phyloP scores from a whole-genome alignment of 768 basidiomycete genomes.

The Cyathus striatus region DNA sequence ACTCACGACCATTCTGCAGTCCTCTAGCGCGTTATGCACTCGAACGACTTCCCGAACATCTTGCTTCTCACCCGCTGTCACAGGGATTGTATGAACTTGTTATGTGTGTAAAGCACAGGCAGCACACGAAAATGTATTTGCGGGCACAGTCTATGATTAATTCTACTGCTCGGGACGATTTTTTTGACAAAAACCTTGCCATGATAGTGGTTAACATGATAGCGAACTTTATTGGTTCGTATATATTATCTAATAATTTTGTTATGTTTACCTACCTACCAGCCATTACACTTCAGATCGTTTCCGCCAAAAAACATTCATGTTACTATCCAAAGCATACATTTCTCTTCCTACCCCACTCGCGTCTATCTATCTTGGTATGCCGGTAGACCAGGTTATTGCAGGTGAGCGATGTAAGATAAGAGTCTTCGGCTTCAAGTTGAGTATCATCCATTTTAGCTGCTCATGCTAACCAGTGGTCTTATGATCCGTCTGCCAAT shows the following conservation, averaged over 20 bases:
- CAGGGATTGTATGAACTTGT: constrained; percentile 42
- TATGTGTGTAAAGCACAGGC: constrained; percentile 46
- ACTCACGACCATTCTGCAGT: constrained; percentile 22
- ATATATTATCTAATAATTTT: constrained; percentile 2
- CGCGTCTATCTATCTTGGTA: constrained; percentile 54
- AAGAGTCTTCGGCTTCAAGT: no score
- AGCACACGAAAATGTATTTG: constrained; percentile 51
- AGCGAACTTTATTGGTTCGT: constrained; percentile 47
- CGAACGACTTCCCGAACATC: constrained; percentile 45
- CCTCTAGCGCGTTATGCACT: constrained; percentile 57
- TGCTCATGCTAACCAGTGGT: constrained; percentile 42
- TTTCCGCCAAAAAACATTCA: constrained; percentile 54
- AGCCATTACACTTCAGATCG: constrained; percentile 34
- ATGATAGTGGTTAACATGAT: constrained; percentile 39
- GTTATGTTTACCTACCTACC: neutral
- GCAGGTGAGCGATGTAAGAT: no score
- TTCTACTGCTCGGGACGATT: constrained; percentile 36
- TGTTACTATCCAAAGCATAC: constrained; percentile 59
- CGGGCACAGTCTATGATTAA: constrained; percentile 37
- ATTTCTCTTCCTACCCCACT: constrained; percentile 50
- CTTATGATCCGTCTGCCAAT: constrained; percentile 40
- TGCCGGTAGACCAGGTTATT: constrained; percentile 32
- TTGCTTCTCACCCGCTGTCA: constrained; percentile 38
- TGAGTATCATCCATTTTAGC: constrained; percentile 23
- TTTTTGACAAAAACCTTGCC: constrained; percentile 40